A percentile compares a stretch with the other conserved stretches of the same genome.
Conservation (phyloP, 2,329 filamentous ascomycete genomes). For the Uncinocarpus reesii region DNA sequence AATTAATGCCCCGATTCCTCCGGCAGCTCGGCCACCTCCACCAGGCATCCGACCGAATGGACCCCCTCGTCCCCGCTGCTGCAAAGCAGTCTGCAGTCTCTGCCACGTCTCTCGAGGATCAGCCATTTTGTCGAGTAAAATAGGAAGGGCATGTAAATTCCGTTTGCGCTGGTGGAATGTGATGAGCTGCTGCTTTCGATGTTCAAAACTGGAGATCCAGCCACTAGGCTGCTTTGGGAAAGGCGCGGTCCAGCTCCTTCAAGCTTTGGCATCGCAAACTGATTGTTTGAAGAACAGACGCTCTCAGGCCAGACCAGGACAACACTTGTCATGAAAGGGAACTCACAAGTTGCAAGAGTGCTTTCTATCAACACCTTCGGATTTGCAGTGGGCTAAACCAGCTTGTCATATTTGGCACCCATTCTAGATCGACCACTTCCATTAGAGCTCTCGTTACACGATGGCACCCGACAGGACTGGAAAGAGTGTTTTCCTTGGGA, state of each 20-base stretch:
- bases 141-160: not conserved
- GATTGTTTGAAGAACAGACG: not conserved
- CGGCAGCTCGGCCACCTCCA: constrained; percentile 39
- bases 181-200: constrained; percentile 3
- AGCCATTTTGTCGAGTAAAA: constrained; percentile 5
- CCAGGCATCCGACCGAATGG: constrained; percentile 44
- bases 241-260: not conserved
- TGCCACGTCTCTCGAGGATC: constrained; percentile 58
- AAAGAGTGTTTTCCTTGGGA: constrained; percentile 41
- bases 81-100: constrained; percentile 53
- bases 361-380: not conserved
- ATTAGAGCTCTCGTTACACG: constrained; percentile 15
- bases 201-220: constrained; percentile 16
- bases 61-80: constrained; percentile 44
- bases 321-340: not conserved
- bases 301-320: too few species aligned
- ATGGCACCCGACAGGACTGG: constrained; percentile 39
- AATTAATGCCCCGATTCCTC: constrained; percentile 46
- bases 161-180: not conserved
- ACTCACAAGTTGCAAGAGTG: not conserved
- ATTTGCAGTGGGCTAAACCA: not conserved
- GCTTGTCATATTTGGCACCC: not conserved
- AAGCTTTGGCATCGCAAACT: not conserved
- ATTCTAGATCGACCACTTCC: not conserved
- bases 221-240: constrained; percentile 15